These are phyloP conservation scores for Poterioochromonas sp. DNA, from an alignment of 352 stramenopile species.

Conservation along the genomic window DNA sequence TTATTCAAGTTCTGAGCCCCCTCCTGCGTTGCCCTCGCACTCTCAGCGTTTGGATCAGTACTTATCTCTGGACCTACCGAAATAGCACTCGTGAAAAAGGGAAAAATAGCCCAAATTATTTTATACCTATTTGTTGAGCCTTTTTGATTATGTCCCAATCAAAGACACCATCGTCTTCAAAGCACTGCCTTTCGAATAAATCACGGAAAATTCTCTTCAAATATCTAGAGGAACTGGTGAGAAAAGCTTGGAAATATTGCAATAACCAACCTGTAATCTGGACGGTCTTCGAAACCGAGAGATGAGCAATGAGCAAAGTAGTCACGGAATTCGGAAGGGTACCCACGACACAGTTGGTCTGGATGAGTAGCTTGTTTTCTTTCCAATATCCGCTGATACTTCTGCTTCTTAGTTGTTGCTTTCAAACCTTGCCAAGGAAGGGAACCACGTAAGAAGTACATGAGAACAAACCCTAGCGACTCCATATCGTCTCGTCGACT, in stretches of 20 bases:
- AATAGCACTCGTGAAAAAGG: too few species aligned
- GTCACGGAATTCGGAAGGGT: constrained; percentile 34
- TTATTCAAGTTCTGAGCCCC: too few species aligned
- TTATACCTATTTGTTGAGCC: neutral
- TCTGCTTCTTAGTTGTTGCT: constrained; percentile 60
- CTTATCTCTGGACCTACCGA: too few species aligned
- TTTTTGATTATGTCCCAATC: constrained; percentile 30
- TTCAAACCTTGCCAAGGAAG: constrained; percentile 58
- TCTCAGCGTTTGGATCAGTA: neutral
- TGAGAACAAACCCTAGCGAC: constrained; percentile 52
- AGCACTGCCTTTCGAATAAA: constrained; percentile 33
- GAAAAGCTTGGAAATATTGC: neutral
- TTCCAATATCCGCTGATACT: constrained; percentile 59
- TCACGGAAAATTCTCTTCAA: constrained; percentile 50
- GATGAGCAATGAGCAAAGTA: constrained; percentile 49
- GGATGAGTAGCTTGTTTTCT: constrained; percentile 47
- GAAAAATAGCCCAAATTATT: too few species aligned
- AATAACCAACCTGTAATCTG: constrained; percentile 47
- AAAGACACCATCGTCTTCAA: constrained; percentile 36
- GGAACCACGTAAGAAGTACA: constrained; percentile 53
- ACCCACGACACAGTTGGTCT: constrained; percentile 33
- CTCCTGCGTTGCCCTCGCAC: neutral
- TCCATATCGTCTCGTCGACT: constrained; percentile 55
- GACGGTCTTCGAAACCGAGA: constrained; percentile 56
- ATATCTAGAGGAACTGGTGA: constrained; percentile 37